phyloP scores from a whole-genome alignment of 2,329 filamentous ascomycete genomes.

The Sporothrix pallida region DNA sequence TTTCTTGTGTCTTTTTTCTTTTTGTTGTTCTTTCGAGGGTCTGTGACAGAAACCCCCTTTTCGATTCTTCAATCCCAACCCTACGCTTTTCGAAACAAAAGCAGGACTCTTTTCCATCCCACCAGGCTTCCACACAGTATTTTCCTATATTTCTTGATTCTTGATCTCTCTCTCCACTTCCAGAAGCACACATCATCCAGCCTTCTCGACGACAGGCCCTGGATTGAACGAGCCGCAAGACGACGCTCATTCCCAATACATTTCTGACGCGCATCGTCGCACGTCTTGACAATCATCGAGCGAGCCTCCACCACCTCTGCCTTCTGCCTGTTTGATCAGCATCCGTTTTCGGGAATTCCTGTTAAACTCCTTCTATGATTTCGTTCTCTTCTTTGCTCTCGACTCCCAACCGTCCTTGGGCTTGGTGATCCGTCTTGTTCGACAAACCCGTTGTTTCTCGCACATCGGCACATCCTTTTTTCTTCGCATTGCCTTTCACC shows the following conservation, averaged over 20 bases:
- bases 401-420: slow-evolving; percentile 43
- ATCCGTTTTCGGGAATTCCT: slow-evolving; percentile 43
- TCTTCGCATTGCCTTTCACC: slow-evolving; percentile 24
- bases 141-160: slow-evolving; percentile 27
- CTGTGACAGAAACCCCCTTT: slow-evolving; percentile 46
- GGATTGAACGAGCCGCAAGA: slow-evolving; percentile 28
- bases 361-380: slow-evolving; percentile 41
- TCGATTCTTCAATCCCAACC: slow-evolving; percentile 43
- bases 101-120: slow-evolving; percentile 27
- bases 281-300: slow-evolving; percentile 43
- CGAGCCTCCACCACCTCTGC: slow-evolving; percentile 41
- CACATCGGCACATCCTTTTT: slow-evolving; percentile 35
- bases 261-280: slow-evolving; percentile 47
- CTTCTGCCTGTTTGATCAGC: slow-evolving; percentile 44
- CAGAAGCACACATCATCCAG: slow-evolving; percentile 48
- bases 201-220: slow-evolving; percentile 40
- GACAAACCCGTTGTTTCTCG: slow-evolving; percentile 47
- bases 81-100: slow-evolving; percentile 31
- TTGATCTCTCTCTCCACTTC: slow-evolving; percentile 40
- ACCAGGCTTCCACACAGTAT: not conserved
- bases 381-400: slow-evolving; percentile 48
- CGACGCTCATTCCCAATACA: slow-evolving; percentile 39
- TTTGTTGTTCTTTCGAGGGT: slow-evolving; percentile 32
- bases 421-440: slow-evolving; percentile 42
- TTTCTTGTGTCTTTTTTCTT: slow-evolving; percentile 27